These are phyloP conservation scores for Termitomyces sp. DNA, from an alignment of 768 basidiomycete genomes.

Conservation along the genomic window DNA sequence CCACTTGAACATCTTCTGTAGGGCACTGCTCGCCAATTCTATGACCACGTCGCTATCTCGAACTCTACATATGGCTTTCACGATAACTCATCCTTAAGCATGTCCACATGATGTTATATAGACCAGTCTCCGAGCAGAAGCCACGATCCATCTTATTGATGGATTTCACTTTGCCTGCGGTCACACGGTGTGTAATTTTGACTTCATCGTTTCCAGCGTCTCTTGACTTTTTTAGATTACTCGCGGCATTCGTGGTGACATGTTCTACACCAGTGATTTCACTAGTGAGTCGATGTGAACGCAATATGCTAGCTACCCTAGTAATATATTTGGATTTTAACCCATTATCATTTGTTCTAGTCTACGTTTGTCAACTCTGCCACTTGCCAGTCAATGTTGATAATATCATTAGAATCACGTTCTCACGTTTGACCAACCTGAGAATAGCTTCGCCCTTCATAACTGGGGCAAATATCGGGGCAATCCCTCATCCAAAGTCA, in stretches of 20 bases:
- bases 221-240: conserved; percentile 27
- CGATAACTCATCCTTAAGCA: not conserved
- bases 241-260: conserved; percentile 48
- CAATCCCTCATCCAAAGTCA: conserved; percentile 19
- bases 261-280: conserved; percentile 49
- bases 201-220: not conserved
- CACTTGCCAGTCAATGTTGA: not conserved
- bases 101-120: not conserved
- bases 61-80: conserved; percentile 24
- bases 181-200: conserved; percentile 19
- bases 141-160: conserved; percentile 24
- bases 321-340: conserved; percentile 13
- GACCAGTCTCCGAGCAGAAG: conserved; percentile 29
- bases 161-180: conserved; percentile 25
- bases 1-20: not conserved
- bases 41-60: conserved; percentile 29
- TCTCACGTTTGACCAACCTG: conserved; percentile 27
- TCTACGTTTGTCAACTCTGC: not conserved
- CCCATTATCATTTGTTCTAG: not conserved
- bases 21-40: conserved; percentile 25
- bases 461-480: conserved; percentile 24
- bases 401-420: conserved; percentile 8
- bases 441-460: conserved; percentile 28
- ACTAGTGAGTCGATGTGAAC: conserved; percentile 30
- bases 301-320: conserved; percentile 28